These are phyloP conservation scores for Monosporascus ibericus DNA, from an alignment of 2,329 filamentous ascomycete genomes.

Conservation along the genomic window DNA sequence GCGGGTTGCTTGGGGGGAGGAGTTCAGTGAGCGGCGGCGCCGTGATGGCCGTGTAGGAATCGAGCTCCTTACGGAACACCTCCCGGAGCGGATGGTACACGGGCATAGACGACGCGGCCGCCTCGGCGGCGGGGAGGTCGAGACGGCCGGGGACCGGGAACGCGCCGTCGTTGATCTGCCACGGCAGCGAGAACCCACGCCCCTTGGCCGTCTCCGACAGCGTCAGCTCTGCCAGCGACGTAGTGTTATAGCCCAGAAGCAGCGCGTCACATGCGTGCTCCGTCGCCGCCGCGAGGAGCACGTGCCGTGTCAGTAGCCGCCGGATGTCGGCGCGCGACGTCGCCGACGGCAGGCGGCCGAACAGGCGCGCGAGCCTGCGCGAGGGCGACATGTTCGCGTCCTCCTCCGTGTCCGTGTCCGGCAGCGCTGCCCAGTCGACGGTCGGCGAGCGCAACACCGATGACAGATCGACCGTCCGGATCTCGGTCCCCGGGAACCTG, in stretches of 20 bases:
- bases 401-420: slow-evolving; percentile 1
- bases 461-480: slow-evolving; percentile 58
- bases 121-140: slow-evolving; percentile 7
- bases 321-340: slow-evolving; percentile 72
- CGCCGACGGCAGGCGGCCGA: slow-evolving; percentile 60
- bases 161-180: slow-evolving; percentile 71
- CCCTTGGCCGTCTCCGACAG: slow-evolving; percentile 88
- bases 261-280: slow-evolving; percentile 59
- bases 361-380: slow-evolving; percentile 41
- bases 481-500: slow-evolving; percentile 60
- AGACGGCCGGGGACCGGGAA: slow-evolving; percentile 21
- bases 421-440: slow-evolving; percentile 49
- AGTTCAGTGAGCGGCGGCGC: slow-evolving; percentile 46
- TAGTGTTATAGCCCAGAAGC: slow-evolving; percentile 81
- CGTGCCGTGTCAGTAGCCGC: slow-evolving; percentile 62
- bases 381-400: too few species aligned
- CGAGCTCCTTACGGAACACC: slow-evolving; percentile 73
- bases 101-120: slow-evolving; percentile 20
- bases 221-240: slow-evolving; percentile 77
- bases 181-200: slow-evolving; percentile 75
- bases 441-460: slow-evolving; percentile 47
- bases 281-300: slow-evolving; percentile 62
- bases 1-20: slow-evolving; percentile 29
- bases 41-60: slow-evolving; percentile 54
- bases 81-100: slow-evolving; percentile 81